phyloP scores from a whole-genome alignment of 225 moss, liverwort and hornwort species.

The Polytrichum formosum region DNA sequence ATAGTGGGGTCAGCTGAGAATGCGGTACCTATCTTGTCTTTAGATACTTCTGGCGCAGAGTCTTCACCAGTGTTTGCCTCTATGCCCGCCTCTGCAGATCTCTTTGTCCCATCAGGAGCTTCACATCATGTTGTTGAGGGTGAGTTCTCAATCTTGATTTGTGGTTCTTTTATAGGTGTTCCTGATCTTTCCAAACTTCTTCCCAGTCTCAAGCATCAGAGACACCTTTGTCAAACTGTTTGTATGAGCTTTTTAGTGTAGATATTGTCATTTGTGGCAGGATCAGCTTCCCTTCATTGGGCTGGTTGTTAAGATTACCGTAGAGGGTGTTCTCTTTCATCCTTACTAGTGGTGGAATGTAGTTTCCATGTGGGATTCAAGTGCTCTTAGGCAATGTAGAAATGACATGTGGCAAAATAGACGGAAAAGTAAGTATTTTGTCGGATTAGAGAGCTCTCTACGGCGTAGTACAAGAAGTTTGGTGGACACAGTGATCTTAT shows the following conservation, averaged over 20 bases:
- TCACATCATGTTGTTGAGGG: slow-evolving; percentile 1
- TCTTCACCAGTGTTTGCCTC: slow-evolving; percentile 22
- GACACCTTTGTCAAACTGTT: neutral
- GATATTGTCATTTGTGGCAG: neutral
- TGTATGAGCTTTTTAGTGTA: neutral
- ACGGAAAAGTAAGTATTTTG: neutral
- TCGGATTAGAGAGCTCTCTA: neutral
- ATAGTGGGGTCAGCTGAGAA: slow-evolving; percentile 56
- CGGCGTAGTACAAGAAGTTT: neutral
- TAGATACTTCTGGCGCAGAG: slow-evolving; percentile 28
- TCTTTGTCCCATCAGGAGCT: slow-evolving; percentile 4
- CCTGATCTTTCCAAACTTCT: neutral
- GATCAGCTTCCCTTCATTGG: neutral
- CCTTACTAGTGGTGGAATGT: too few relatives aligned
- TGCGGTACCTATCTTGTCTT: slow-evolving; percentile 16
- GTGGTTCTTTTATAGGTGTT: neutral
- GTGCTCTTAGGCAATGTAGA: neutral
- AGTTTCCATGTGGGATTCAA: too few relatives aligned
- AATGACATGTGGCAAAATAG: neutral
- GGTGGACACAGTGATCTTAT: neutral
- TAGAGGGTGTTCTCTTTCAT: too few relatives aligned
- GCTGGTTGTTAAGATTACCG: too few relatives aligned
- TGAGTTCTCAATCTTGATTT: neutral
- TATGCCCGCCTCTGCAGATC: slow-evolving; percentile 9
- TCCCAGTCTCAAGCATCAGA: neutral